Evolutionary conservation across 139 green algal species (phyloP).

Genomic region (Micromonas pusilla): DNA sequence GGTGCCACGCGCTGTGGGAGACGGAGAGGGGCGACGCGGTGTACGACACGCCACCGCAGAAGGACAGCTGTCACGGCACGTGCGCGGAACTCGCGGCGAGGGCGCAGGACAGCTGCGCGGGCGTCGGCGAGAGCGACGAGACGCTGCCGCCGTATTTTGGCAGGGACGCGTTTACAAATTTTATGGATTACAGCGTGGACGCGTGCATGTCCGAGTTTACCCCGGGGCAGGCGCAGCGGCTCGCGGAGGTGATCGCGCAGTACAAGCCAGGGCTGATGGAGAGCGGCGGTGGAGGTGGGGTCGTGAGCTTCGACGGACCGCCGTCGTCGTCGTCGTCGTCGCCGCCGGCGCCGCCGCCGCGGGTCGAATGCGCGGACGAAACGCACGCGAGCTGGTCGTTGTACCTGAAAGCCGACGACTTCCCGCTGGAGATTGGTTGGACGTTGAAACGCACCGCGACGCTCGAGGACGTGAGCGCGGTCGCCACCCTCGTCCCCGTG

Average conservation of each 20-base stretch:
- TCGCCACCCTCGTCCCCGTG: neutral
- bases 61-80: neutral
- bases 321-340: neutral
- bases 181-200: neutral
- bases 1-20: neutral
- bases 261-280: neutral
- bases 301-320: neutral
- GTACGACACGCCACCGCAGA: neutral
- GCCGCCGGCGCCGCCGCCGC: too few relatives aligned
- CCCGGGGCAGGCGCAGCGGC: neutral
- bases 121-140: neutral
- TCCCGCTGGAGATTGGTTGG: neutral
- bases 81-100: neutral
- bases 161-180: neutral
- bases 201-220: neutral
- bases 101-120: neutral
- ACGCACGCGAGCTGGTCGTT: neutral
- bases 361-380: neutral
- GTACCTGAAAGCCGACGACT: neutral
- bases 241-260: neutral
- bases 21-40: neutral
- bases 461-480: neutral
- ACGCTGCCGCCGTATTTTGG: neutral
- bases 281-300: too few relatives aligned
- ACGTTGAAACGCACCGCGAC: too few relatives aligned